Conservation (phyloP, 768 basidiomycete species). For the Boletus pseudo-olivaceus region DNA sequence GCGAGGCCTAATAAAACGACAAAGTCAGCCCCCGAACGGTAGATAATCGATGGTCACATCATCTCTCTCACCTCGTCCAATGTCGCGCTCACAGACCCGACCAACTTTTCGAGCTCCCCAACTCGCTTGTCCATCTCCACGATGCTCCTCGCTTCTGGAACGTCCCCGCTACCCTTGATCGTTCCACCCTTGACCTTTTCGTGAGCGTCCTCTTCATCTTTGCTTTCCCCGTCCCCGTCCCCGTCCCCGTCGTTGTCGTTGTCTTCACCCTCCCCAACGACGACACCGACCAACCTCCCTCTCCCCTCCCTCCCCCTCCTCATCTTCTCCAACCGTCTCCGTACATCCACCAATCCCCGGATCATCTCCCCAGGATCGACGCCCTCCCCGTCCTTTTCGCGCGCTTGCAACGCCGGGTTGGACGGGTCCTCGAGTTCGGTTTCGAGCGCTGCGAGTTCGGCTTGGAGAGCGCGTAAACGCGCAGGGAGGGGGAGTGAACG, state of each 20-base stretch:
- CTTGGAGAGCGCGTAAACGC: constrained; percentile 63
- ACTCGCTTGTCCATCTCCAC: constrained; percentile 82
- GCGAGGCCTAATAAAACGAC: constrained; percentile 50
- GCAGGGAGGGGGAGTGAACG: constrained; percentile 47
- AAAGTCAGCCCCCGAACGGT: neutral
- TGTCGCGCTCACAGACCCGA: constrained; percentile 77
- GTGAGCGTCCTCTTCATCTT: constrained; percentile 3
- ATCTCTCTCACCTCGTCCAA: constrained; percentile 66
- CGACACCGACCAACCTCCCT: constrained; percentile 56
- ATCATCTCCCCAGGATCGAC: constrained; percentile 75
- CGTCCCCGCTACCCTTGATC: constrained; percentile 12
- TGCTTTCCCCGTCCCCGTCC: neutral
- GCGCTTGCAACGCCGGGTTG: constrained; percentile 61
- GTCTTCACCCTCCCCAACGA: constrained; percentile 35
- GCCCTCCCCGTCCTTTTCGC: constrained; percentile 46
- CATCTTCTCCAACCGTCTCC: constrained; percentile 65
- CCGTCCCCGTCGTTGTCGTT: neutral
- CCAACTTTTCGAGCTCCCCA: constrained; percentile 73
- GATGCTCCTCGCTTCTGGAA: constrained; percentile 46
- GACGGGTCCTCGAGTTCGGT: constrained; percentile 77
- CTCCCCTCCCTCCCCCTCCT: constrained; percentile 63
- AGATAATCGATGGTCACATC: neutral
- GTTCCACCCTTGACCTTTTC: neutral
- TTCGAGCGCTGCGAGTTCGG: constrained; percentile 79
- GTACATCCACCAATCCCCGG: constrained; percentile 71